These are phyloP conservation scores for Rhipidocladum racemiflorum DNA, from an alignment of 176 grass and related monocot genomes.

Conservation along the genomic window DNA sequence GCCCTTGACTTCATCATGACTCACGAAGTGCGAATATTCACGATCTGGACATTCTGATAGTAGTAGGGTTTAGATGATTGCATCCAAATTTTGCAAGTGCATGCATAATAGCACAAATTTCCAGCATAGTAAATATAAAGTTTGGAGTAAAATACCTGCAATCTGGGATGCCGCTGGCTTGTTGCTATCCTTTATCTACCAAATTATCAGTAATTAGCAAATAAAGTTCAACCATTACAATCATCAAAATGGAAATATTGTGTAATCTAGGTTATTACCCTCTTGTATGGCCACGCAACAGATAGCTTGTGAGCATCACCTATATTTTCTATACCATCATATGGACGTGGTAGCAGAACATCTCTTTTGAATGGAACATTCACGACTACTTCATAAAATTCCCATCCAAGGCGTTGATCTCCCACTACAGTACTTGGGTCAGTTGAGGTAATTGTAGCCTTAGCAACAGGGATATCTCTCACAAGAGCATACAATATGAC, in stretches of 20 bases:
- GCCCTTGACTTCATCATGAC: no score
- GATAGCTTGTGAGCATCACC: not conserved
- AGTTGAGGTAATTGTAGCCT: not conserved
- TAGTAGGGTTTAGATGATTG: no score
- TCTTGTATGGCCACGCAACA: not conserved
- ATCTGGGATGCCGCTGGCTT: no score
- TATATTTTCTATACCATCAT: not conserved
- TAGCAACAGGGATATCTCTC: not conserved
- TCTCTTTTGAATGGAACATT: not conserved
- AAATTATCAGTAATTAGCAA: not conserved
- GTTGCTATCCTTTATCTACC: not conserved
- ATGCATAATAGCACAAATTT: no score
- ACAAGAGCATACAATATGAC: not conserved
- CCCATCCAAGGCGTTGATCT: not conserved
- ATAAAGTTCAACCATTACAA: not conserved
- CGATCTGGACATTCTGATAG: no score
- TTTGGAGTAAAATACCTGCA: no score
- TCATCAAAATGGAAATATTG: not conserved
- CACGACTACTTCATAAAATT: not conserved
- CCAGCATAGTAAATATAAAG: no score
- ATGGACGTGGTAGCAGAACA: not conserved
- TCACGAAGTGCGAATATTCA: no score
- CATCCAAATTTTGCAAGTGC: no score
- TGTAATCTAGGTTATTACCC: not conserved
- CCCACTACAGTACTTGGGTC: not conserved